Evolutionary conservation across 2,329 filamentous ascomycete genomes (phyloP).

Genomic region (Leptosphaerulina australis): DNA sequence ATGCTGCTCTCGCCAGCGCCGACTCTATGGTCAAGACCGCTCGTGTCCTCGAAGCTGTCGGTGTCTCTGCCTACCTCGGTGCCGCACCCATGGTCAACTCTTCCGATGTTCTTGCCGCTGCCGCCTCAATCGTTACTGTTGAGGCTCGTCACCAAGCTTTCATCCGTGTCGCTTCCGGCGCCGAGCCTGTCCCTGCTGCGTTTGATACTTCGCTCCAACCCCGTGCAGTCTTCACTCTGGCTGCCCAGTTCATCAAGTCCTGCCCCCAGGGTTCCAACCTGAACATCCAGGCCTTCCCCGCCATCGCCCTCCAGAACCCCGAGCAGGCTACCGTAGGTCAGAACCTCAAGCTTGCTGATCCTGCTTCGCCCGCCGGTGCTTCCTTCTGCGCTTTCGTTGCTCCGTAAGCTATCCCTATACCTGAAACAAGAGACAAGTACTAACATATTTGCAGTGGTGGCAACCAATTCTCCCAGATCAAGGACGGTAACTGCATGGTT

Average conservation of each 20-base stretch:
- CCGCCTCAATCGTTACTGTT: constrained; percentile 73
- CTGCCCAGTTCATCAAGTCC: constrained; percentile 72
- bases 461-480: constrained; percentile 62
- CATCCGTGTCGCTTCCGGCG: constrained; percentile 66
- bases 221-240: constrained; percentile 73
- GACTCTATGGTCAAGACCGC: constrained; percentile 72
- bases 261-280: constrained; percentile 71
- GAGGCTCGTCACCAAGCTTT: constrained; percentile 77
- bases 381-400: constrained; percentile 72
- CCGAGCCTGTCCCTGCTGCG: constrained; percentile 67
- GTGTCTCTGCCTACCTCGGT: constrained; percentile 74
- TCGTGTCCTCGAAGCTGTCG: constrained; percentile 72
- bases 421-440: neutral
- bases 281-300: constrained; percentile 67
- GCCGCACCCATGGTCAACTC: constrained; percentile 69
- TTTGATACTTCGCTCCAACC: constrained; percentile 74
- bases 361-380: constrained; percentile 51
- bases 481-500: constrained; percentile 63
- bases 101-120: constrained; percentile 66
- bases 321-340: constrained; percentile 51
- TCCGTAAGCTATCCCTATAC: constrained; percentile 50
- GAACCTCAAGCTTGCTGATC: constrained; percentile 48
- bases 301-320: constrained; percentile 59
- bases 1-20: constrained; percentile 64
- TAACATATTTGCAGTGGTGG: constrained; percentile 42